Percentiles rank a stretch among this genome's conserved stretches.
Conservation (phyloP, 495 filamentous ascomycete genomes). For the Penicillium pancosmium region DNA sequence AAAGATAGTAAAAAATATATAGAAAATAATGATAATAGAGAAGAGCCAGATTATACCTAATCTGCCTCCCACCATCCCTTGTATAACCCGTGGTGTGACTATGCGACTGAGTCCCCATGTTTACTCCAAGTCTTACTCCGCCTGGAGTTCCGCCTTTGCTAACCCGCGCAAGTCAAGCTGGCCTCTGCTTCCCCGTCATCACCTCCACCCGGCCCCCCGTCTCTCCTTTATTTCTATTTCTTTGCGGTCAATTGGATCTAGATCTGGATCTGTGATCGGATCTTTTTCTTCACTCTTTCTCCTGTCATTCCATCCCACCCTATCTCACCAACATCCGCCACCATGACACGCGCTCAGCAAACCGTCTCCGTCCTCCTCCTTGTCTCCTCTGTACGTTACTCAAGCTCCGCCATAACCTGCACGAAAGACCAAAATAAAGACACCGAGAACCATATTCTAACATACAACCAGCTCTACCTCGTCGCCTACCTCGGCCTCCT, state of each 20-base stretch:
- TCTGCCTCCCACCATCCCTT: neutral
- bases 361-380: constrained; percentile 84
- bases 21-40: neutral
- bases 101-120: neutral
- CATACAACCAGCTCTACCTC: constrained; percentile 72
- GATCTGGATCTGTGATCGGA: constrained; percentile 6
- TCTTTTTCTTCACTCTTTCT: constrained; percentile 12
- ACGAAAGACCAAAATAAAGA: neutral
- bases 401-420: constrained; percentile 10
- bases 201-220: constrained; percentile 7
- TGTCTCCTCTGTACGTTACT: constrained; percentile 72
- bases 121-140: neutral
- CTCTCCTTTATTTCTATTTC: constrained; percentile 21
- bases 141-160: constrained; percentile 9
- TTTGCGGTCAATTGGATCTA: constrained; percentile 20
- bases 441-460: constrained; percentile 8
- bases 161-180: constrained; percentile 13
- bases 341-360: constrained; percentile 94
- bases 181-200: constrained; percentile 13
- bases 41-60: no score
- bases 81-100: neutral
- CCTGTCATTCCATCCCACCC: neutral
- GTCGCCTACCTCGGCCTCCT: constrained; percentile 81
- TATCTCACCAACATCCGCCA: constrained; percentile 17
- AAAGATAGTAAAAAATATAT: neutral